Base-by-base conservation (phyloP, 202 grass and related monocot genomes). In the Carex sylvatica region DNA sequence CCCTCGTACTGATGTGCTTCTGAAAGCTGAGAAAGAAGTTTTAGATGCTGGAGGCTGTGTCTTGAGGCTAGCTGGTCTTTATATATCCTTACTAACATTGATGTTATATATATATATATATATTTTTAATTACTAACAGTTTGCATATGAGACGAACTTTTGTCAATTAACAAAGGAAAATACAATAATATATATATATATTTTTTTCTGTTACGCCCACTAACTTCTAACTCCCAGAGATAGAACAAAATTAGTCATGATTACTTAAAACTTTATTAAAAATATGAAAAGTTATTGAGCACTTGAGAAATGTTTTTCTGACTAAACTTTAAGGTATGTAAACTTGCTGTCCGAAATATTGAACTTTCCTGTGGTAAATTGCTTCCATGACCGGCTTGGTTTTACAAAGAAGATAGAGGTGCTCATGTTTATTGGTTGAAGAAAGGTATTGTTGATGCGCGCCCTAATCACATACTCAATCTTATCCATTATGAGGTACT, bases 401-500 rank as follows among this genome's bases (percentile, higher is more conserved):
- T 74, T 80, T 81, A 98, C 95, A 98, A 98, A 81, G 90, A 86
- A 88, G 92, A 93, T 84, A 95, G 96, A 87, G 96, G 91, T 82
- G 96, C 95, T 65, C 95, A 98, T 88, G 14, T 42, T 78, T 95
- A 91, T 70, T 95, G 91, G 89, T 78, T 98, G 83, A 80, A 47
- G 56, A 98, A 98, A 90, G 91, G 92, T 88, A 89, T 65, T 23
- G 87, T 90, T 59, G 96, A 98, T 85, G 61, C 88, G 4, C 83
- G 86, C 35, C 91, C 91, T 83, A 89, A 98, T 80, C 96, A 98
- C 81, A 86, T 93, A 47, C 69, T 98, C 81, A 93, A 98, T 75
- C 92, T 93, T 83, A 95, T 98, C 77, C 96, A 98, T 82, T 98
- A 98, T 86, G 96, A 98, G 88, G 91, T 95, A 81, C 76, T 70